Base-by-base conservation (phyloP, 768 basidiomycete genomes). In the Tulasnella sp. region DNA sequence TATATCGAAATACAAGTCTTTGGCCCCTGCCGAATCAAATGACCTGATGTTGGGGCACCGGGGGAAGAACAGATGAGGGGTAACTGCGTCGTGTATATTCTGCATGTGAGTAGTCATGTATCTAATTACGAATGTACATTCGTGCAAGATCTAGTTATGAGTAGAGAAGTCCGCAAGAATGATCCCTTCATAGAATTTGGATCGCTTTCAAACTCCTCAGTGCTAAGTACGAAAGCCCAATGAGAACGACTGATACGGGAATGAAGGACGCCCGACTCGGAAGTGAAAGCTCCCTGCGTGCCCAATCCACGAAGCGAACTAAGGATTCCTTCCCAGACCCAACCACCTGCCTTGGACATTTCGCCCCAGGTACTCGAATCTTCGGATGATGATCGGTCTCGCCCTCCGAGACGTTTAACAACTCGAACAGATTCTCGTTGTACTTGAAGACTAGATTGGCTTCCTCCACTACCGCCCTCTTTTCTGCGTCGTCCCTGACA, bases 391-490 rank as follows among this genome's bases (percentile, higher is more conserved):
- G 9, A 88, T 89, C 80, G 88, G 90, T 51, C 87, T 90, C 81
- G 81, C 72, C 70, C 82, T 80, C 73, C 76, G 37, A 89, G 83
- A 23, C 61, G 11, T 67, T 26, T 16, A 67, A 11, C 61, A 83
- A 81, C 6, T 83, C 83, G 81, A 90, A 88, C 9, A 90, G 83
- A 3, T 81, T 86, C 15, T 84, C 83, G 79, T 90, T 89, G 26
- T 88, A 84, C 35, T 84, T 83, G 81, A 89, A 90, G 4, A 87
- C 88, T 11, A 79, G 82, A 35, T 83, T 86, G 11, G 88, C 87
- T 81, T 90, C 89, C n/a, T 85, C 82, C 39, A 87, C 81, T 32
- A 89, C 42, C 67, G 70, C 78, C 88, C 88, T 84, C 85, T 89
- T 89, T 35, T 85, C 82, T 37, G 81, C 79, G 44, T 86, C 81